phyloP scores from a whole-genome alignment of 2,329 filamentous ascomycete genomes.

The Arthroderma sp. region DNA sequence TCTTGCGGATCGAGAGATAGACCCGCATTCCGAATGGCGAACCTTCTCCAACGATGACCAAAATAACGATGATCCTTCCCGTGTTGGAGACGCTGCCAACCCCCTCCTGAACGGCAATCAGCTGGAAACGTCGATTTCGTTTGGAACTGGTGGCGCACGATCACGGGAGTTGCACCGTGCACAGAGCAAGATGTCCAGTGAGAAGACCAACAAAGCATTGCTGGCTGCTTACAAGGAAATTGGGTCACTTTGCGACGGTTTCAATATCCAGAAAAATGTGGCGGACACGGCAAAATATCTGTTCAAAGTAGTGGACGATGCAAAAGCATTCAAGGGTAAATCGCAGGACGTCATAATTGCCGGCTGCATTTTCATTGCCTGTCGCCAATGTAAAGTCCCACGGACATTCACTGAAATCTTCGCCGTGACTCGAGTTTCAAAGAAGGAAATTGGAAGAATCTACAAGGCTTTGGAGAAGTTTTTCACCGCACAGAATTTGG shows the following conservation, averaged over 20 bases:
- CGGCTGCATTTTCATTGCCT: constrained; percentile 94
- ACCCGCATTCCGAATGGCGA: constrained; percentile 94
- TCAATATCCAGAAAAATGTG: constrained; percentile 66
- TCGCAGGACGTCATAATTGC: constrained; percentile 87
- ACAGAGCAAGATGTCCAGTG: constrained; percentile 66
- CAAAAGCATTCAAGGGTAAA: constrained; percentile 90
- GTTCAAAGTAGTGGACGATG: constrained; percentile 88
- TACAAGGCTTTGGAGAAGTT: constrained; percentile 91
- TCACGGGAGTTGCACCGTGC: constrained; percentile 66
- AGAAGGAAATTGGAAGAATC: constrained; percentile 92
- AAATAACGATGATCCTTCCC: constrained; percentile 88
- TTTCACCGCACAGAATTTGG: constrained; percentile 58
- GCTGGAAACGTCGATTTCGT: constrained; percentile 76
- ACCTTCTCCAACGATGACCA: constrained; percentile 98
- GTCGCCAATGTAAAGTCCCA: constrained; percentile 72
- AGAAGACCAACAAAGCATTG: constrained; percentile 72
- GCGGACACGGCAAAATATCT: constrained; percentile 87
- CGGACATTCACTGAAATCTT: constrained; percentile 93
- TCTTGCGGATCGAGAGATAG: constrained; percentile 78
- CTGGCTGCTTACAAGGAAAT: constrained; percentile 81
- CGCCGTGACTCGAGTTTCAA: constrained; percentile 80
- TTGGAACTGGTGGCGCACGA: constrained; percentile 56
- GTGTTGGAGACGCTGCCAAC: constrained; percentile 91
- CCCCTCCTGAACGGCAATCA: constrained; percentile 81
- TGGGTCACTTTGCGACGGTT: constrained; percentile 70